Conservation (phyloP, 306 rosid genomes). For the Vicia villosa region DNA sequence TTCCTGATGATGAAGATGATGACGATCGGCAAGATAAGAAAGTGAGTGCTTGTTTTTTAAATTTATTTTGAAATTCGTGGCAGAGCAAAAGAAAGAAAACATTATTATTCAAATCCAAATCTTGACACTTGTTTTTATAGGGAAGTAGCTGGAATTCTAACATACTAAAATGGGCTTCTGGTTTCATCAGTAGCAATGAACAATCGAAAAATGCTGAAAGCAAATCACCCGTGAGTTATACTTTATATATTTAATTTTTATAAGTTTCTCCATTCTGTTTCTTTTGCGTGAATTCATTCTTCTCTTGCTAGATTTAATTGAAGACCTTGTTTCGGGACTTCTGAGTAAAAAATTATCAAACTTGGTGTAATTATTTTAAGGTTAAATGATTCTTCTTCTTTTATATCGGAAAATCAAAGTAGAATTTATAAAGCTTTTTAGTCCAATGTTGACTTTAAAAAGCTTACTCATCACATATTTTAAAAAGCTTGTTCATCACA, state of each 20-base stretch:
- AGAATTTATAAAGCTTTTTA: too few relatives aligned
- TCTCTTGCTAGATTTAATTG: slow-evolving; percentile 13
- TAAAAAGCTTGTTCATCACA: too few relatives aligned
- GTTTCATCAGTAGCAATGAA: slow-evolving; percentile 70
- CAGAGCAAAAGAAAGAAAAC: too few relatives aligned
- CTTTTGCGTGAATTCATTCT: slow-evolving; percentile 30
- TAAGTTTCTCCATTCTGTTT: slow-evolving; percentile 12
- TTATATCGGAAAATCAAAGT: slow-evolving; percentile 11
- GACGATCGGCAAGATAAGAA: slow-evolving; percentile 51
- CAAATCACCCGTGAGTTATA: slow-evolving; percentile 54
- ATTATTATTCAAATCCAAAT: slow-evolving; percentile 22
- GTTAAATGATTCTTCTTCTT: slow-evolving; percentile 44
- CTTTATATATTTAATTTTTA: neutral
- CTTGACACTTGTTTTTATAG: slow-evolving; percentile 43
- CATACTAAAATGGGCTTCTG: slow-evolving; percentile 92
- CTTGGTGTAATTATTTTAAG: slow-evolving; percentile 50
- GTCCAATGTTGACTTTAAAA: too few relatives aligned
- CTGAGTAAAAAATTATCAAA: neutral
- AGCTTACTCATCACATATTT: too few relatives aligned
- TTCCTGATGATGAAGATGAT: slow-evolving; percentile 58
- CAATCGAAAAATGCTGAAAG: slow-evolving; percentile 60
- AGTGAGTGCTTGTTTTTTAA: slow-evolving; percentile 55
- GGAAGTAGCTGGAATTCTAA: slow-evolving; percentile 86
- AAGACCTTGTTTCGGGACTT: slow-evolving; percentile 1
- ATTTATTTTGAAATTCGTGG: slow-evolving; percentile 23